Percentiles rank a stretch among this genome's conserved stretches.
phyloP scores from a whole-genome alignment of 2,329 filamentous ascomycete genomes.

The Arthrobotrys pseudoclavata region DNA sequence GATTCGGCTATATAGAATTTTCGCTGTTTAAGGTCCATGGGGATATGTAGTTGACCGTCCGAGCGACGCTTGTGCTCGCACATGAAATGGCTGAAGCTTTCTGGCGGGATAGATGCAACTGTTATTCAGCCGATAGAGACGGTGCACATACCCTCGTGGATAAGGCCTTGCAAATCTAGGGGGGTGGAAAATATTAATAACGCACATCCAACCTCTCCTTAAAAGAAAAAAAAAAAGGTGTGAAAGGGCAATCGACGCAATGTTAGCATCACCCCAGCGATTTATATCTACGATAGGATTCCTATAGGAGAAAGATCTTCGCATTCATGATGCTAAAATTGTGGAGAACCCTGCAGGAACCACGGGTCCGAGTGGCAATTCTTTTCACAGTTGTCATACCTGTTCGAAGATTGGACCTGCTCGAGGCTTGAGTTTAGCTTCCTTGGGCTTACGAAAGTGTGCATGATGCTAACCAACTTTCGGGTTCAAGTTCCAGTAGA shows the following conservation, averaged over 20 bases:
- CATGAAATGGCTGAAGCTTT: slow-evolving; percentile 2
- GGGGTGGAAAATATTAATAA: slow-evolving; percentile 28
- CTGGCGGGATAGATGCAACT: slow-evolving; percentile 4
- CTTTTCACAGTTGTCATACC: slow-evolving; percentile 27
- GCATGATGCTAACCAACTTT: slow-evolving; percentile 50
- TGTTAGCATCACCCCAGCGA: background rate
- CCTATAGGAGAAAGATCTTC: slow-evolving; percentile 16
- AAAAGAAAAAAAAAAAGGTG: background rate
- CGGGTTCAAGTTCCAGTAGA: slow-evolving; percentile 43
- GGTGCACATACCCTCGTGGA: slow-evolving; percentile 18
- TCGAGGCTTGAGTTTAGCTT: slow-evolving; percentile 21
- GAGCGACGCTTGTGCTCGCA: slow-evolving; percentile 36
- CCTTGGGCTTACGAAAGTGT: slow-evolving; percentile 32
- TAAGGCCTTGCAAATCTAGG: background rate
- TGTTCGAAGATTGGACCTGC: slow-evolving; percentile 17
- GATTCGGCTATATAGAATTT: slow-evolving; percentile 26
- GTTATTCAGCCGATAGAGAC: slow-evolving; percentile 42
- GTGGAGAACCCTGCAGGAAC: slow-evolving; percentile 36
- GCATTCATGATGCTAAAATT: slow-evolving; percentile 17
- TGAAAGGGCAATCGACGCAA: slow-evolving; percentile 2
- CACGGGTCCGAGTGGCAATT: slow-evolving; percentile 35
- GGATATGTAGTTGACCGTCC: slow-evolving; percentile 12
- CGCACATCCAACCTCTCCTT: slow-evolving; percentile 37
- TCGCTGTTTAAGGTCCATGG: background rate
- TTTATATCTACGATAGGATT: slow-evolving; percentile 17